A percentile compares a stretch with the other conserved stretches of the same genome.
Evolutionary conservation across 2,329 filamentous ascomycete species (phyloP).

Genomic region (Hypoxylon rubiginosum): DNA sequence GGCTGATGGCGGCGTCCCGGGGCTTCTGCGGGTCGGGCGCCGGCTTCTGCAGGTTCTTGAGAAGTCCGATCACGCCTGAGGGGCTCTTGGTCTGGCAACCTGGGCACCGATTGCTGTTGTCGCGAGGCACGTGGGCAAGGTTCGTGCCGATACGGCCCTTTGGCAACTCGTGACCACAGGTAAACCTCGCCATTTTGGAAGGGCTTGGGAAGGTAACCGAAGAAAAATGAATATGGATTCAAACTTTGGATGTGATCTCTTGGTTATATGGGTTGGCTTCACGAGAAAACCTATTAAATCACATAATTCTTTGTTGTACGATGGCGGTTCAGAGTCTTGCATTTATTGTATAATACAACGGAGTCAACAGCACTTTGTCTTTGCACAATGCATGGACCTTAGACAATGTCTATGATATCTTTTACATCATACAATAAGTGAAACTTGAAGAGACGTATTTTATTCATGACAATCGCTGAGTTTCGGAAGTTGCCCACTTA

Average conservation of each 20-base stretch:
- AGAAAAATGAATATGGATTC: neutral
- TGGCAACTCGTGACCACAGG: slow-evolving; percentile 30
- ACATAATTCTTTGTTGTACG: neutral
- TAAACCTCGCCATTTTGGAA: slow-evolving; percentile 22
- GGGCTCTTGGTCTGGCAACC: slow-evolving; percentile 26
- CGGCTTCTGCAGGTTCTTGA: slow-evolving; percentile 12
- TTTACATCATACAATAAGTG: neutral
- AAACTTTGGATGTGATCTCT: neutral
- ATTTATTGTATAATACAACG: neutral
- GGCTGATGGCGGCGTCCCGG: slow-evolving; percentile 14
- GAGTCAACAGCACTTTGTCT: neutral
- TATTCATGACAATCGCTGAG: neutral
- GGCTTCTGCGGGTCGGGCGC: neutral
- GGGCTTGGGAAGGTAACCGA: neutral
- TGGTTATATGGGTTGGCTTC: neutral
- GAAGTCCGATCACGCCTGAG: slow-evolving; percentile 3
- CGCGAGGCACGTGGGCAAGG: slow-evolving; percentile 28
- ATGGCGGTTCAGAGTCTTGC: neutral
- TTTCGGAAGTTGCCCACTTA: neutral
- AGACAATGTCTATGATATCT: neutral
- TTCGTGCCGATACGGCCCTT: slow-evolving; percentile 29
- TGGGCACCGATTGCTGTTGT: slow-evolving; percentile 21
- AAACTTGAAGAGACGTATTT: neutral
- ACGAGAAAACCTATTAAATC: neutral
- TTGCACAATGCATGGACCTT: neutral